phyloP scores from a whole-genome alignment of 345 rosid species.

The Carallia brachiata region DNA sequence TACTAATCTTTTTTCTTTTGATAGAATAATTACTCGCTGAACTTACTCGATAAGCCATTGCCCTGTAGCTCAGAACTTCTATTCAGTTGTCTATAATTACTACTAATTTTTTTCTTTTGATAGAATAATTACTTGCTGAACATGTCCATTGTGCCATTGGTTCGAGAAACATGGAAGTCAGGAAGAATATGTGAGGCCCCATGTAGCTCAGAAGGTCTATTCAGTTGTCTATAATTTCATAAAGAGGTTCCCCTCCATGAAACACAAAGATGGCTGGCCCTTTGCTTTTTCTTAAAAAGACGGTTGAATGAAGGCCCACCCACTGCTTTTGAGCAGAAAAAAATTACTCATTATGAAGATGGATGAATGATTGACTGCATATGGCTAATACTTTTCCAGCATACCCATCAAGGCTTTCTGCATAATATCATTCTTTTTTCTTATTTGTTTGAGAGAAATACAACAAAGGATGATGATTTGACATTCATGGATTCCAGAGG shows the following conservation, averaged over 20 bases:
- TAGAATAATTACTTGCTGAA: no score
- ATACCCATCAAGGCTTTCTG: slow-evolving; percentile 18
- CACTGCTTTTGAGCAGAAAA: slow-evolving; percentile 33
- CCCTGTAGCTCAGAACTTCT: no score
- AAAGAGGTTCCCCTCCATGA: slow-evolving; percentile 23
- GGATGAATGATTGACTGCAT: slow-evolving; percentile 23
- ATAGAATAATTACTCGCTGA: no score
- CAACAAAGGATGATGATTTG: no score
- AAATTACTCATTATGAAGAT: slow-evolving; percentile 22
- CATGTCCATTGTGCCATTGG: slow-evolving; percentile 26
- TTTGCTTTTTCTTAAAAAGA: slow-evolving; percentile 1
- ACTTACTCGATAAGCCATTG: neutral
- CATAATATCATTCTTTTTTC: neutral
- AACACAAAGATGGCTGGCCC: neutral
- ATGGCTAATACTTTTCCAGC: slow-evolving; percentile 22
- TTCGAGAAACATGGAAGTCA: slow-evolving; percentile 23
- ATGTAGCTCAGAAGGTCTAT: slow-evolving; percentile 16
- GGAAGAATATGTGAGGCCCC: slow-evolving; percentile 30
- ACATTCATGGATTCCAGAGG: no score
- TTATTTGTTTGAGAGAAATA: no score
- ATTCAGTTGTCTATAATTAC: no score
- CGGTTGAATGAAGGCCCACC: slow-evolving; percentile 25
- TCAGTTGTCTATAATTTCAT: slow-evolving; percentile 16
- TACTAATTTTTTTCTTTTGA: no score
- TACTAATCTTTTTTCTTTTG: no score